Evolutionary conservation across 2,329 filamentous ascomycete species (phyloP), one percentile per base, ranked within the genome.

Genomic region (Coniosporium tulheliwenetii): DNA sequence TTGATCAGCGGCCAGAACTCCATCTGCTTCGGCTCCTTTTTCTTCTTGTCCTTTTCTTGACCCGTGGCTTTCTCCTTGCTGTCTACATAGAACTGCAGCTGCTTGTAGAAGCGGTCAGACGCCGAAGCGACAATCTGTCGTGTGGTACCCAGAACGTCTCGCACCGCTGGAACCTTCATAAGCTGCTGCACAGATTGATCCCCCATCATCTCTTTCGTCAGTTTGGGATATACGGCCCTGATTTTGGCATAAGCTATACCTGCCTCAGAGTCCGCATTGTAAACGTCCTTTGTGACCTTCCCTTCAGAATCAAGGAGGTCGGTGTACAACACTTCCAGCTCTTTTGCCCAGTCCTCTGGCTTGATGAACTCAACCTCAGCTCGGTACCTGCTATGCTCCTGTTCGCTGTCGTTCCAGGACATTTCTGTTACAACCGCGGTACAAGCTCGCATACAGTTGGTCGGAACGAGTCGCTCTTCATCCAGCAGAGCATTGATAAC

Each of bases 401-500:
- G 51, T 0, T 61, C 50, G 7, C 58, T 65, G 16, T 63, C 12
- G 39, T 79, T 79, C 54, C 65, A 78, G 0, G 66, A 67, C 1
- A 80, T 64, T 48, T 79, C 74, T 0, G 74, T 79, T 0, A 76
- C 66, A 0, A 73, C 70, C 0, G 74, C 73, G 0, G 75, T 80
- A 42, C 74, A 79, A 1, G 75, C 75, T 26, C 71, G 59, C 66
- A 78, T 72, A 50, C 73, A 73, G 46, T 71, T 73, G 0, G 70
- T 74, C 0, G 69, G 66, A 0, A 65, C 63, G 12, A 73, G 56
- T n/a, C 67, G 61, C 45, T 79, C 72, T 47, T 79, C 71, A 29
- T 78, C 73, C 0, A 79, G 59, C 30, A 80, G 50, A 0, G 75
- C 75, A 48, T 79, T 80, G 52, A 80, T 77, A 0, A 79, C 59